phyloP scores from a whole-genome alignment of 805 yeast species.

The Lachancea lanzarotensis region DNA sequence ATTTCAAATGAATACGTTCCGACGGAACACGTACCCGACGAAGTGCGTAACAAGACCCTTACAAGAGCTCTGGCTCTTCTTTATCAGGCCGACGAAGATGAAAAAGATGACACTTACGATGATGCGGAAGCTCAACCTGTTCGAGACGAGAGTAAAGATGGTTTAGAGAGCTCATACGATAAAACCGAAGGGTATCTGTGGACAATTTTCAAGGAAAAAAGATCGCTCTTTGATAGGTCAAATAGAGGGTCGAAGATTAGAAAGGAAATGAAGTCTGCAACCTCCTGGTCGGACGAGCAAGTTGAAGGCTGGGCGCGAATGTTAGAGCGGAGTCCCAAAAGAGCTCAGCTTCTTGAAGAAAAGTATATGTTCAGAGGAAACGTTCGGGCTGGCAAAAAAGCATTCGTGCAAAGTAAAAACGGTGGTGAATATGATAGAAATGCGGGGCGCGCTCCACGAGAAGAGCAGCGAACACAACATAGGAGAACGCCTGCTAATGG shows the following conservation, averaged over 20 bases:
- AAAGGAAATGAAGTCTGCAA: slow-evolving; percentile 42
- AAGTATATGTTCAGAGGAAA: slow-evolving; percentile 47
- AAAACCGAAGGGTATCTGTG: slow-evolving; percentile 51
- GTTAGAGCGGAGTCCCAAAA: slow-evolving; percentile 57
- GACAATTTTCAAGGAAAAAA: slow-evolving; percentile 46
- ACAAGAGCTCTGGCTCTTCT: slow-evolving; percentile 54
- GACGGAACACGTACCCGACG: slow-evolving; percentile 36
- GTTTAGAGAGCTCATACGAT: slow-evolving; percentile 29
- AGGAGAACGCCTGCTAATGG: slow-evolving; percentile 4
- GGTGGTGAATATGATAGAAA: neutral
- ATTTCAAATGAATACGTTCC: slow-evolving; percentile 6
- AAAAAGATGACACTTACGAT: slow-evolving; percentile 71
- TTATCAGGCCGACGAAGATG: slow-evolving; percentile 77
- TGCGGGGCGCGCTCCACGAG: neutral
- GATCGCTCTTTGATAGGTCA: slow-evolving; percentile 40
- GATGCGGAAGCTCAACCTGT: slow-evolving; percentile 37
- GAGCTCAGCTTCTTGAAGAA: slow-evolving; percentile 58
- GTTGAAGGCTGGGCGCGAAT: slow-evolving; percentile 90
- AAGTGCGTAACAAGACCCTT: slow-evolving; percentile 51
- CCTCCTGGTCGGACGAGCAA: slow-evolving; percentile 81
- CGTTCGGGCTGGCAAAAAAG: slow-evolving; percentile 26
- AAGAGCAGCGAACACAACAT: neutral
- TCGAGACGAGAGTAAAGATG: slow-evolving; percentile 8
- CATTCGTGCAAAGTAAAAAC: slow-evolving; percentile 19
- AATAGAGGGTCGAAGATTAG: slow-evolving; percentile 49